These are phyloP conservation scores for Chrysosporium keratinophilum DNA, from an alignment of 2,329 filamentous ascomycete species.

Conservation along the genomic window DNA sequence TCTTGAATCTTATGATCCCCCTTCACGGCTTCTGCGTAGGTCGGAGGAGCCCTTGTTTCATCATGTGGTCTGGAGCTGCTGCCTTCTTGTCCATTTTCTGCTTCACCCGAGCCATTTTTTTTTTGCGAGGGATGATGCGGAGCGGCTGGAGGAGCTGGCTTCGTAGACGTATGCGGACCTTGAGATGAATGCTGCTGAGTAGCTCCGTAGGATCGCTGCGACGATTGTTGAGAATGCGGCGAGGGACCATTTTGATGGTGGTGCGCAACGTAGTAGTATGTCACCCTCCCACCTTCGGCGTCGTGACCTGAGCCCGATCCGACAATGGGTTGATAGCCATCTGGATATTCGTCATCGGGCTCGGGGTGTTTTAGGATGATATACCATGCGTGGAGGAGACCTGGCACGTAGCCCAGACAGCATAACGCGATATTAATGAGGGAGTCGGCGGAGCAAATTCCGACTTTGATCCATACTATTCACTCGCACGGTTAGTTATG, in stretches of 20 bases:
- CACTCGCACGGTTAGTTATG: slow-evolving; percentile 1
- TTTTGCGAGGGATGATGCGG: slow-evolving; percentile 16
- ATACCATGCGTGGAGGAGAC: slow-evolving; percentile 93
- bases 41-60: slow-evolving; percentile 53
- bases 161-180: slow-evolving; percentile 18
- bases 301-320: slow-evolving; percentile 39
- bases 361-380: slow-evolving; percentile 90
- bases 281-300: slow-evolving; percentile 44
- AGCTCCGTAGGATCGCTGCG: slow-evolving; percentile 32
- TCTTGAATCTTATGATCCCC: slow-evolving; percentile 86
- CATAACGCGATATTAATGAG: slow-evolving; percentile 92
- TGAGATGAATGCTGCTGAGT: slow-evolving; percentile 24
- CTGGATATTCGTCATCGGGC: slow-evolving; percentile 46
- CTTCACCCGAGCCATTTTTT: not conserved
- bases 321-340: slow-evolving; percentile 53
- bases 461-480: slow-evolving; percentile 89
- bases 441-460: slow-evolving; percentile 83
- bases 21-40: slow-evolving; percentile 79
- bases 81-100: slow-evolving; percentile 15
- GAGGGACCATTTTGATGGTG: slow-evolving; percentile 24
- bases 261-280: slow-evolving; percentile 64
- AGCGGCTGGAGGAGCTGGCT: slow-evolving; percentile 19
- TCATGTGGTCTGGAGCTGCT: slow-evolving; percentile 29
- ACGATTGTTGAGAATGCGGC: slow-evolving; percentile 22
- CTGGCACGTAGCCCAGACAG: slow-evolving; percentile 66